Conservation (phyloP, 371 early-diverging fungal species). For the Circinella umbellata region DNA sequence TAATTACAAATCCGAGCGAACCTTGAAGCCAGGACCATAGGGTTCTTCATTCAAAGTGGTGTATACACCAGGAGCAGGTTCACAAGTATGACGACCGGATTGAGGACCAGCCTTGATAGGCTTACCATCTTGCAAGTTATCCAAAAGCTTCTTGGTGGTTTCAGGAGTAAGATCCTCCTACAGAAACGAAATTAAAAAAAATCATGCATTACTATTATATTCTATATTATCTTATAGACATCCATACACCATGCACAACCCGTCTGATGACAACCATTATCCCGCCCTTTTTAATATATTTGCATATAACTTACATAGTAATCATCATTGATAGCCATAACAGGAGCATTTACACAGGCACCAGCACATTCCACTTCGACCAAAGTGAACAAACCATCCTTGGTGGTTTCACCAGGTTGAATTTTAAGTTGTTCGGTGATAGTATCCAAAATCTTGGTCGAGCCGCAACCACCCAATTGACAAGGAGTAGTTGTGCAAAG, state of each 20-base stretch:
- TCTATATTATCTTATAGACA: too few relatives aligned
- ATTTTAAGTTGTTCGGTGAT: conserved; percentile 88
- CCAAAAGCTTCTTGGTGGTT: conserved; percentile 84
- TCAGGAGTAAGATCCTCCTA: conserved; percentile 97
- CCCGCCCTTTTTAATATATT: too few relatives aligned
- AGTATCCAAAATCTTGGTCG: conserved; percentile 88
- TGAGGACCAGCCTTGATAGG: conserved; percentile 86
- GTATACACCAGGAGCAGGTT: conserved; percentile 76
- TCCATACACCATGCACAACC: too few relatives aligned
- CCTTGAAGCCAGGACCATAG: conserved; percentile 91
- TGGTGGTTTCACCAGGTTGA: conserved; percentile 92
- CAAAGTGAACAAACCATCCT: conserved; percentile 93
- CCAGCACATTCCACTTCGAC: conserved; percentile 99
- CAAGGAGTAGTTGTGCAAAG: conserved; percentile 98
- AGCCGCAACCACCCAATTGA: conserved; percentile 87
- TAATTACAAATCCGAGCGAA: conserved; percentile 79
- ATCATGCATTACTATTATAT: neutral
- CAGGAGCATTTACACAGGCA: conserved; percentile 99
- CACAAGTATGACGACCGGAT: conserved; percentile 86
- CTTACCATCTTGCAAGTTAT: conserved; percentile 82
- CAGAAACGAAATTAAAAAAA: conserved; percentile 8
- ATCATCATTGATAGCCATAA: conserved; percentile 96
- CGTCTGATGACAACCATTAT: too few relatives aligned
- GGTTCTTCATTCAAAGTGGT: conserved; percentile 88
- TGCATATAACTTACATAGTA: conserved; percentile 75